phyloP scores from a whole-genome alignment of 2,329 filamentous ascomycete genomes.

The Aspergillus fumigatus region DNA sequence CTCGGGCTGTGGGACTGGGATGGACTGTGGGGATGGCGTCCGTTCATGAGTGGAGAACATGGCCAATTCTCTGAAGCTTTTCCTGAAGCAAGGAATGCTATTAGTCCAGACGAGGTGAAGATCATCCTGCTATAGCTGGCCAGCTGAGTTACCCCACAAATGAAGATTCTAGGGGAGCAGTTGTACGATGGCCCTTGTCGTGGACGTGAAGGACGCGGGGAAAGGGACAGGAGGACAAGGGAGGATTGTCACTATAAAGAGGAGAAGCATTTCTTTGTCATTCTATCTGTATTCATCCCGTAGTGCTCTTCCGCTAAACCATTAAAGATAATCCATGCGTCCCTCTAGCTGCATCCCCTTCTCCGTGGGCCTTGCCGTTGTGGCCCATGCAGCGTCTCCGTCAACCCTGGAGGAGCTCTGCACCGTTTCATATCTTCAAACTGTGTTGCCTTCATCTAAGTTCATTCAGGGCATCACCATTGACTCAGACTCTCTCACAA shows the following conservation, averaged over 20 bases:
- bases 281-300: not conserved
- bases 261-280: not conserved
- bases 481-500: not conserved
- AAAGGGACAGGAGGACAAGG: no score
- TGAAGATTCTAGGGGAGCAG: not conserved
- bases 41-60: not conserved
- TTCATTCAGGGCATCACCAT: not conserved
- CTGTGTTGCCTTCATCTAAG: not conserved
- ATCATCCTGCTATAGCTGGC: not conserved
- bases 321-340: not conserved
- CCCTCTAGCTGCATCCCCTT: not conserved
- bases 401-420: not conserved
- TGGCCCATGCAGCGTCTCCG: not conserved
- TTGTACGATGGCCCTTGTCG: not conserved
- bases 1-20: not conserved
- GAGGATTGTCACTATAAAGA: not conserved
- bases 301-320: not conserved
- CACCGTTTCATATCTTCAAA: not conserved
- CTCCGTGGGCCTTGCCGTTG: not conserved
- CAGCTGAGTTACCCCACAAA: not conserved
- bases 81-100: not conserved
- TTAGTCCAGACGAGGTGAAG: not conserved
- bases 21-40: not conserved
- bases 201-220: no score
- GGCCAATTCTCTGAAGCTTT: not conserved